Percentiles rank a stretch among this genome's conserved stretches.
phyloP scores from a whole-genome alignment of 176 grass and related monocot genomes.

The Otatea glauca region DNA sequence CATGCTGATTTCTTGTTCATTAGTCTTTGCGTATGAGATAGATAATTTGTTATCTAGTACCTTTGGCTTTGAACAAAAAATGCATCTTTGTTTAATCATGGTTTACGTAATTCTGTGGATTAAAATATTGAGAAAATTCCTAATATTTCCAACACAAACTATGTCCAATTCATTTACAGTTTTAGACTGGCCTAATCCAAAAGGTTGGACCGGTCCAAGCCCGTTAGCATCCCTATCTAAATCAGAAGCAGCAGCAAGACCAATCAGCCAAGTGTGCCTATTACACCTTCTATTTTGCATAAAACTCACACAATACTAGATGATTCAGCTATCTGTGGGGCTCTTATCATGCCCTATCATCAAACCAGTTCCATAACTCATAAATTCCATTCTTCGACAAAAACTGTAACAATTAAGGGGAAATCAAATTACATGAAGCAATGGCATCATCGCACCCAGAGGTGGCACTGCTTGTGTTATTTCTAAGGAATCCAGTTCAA shows the following conservation, averaged over 20 bases:
- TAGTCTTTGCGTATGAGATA: too few relatives aligned
- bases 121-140: too few relatives aligned
- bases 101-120: too few relatives aligned
- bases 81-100: too few relatives aligned
- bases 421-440: conserved; percentile 19
- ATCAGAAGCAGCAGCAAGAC: conserved; percentile 6
- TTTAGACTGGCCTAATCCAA: too few relatives aligned
- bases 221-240: too few relatives aligned
- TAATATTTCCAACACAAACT: too few relatives aligned
- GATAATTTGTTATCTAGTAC: too few relatives aligned
- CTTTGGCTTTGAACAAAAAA: too few relatives aligned
- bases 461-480: neutral
- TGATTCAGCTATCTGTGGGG: neutral
- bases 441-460: neutral
- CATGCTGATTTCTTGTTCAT: too few relatives aligned
- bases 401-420: conserved; percentile 60
- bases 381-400: conserved; percentile 94
- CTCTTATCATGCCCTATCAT: conserved; percentile 85
- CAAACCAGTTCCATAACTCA: conserved; percentile 99
- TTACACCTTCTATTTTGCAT: neutral
- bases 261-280: neutral
- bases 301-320: neutral
- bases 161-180: too few relatives aligned
- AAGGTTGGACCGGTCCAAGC: too few relatives aligned
- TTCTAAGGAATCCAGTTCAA: neutral